These are phyloP conservation scores for Endoconidiophora polonica DNA, from an alignment of 2,329 filamentous ascomycete species.

Conservation along the genomic window DNA sequence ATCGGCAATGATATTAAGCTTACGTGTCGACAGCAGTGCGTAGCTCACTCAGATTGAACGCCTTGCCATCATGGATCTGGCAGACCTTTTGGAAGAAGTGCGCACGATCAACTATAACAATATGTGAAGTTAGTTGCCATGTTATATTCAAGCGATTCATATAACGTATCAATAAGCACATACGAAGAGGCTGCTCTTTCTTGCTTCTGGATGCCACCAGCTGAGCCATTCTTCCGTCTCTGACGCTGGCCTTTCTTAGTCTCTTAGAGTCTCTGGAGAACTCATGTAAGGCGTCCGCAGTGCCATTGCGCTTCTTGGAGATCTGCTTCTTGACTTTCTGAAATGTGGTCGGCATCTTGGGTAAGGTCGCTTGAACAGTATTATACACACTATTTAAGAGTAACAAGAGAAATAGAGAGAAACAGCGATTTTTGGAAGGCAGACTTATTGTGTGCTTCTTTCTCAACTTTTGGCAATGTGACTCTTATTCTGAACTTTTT, in stretches of 20 bases:
- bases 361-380: background rate
- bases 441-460: background rate
- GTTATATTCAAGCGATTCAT: background rate
- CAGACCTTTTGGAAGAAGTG: constrained; percentile 54
- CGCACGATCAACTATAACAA: constrained; percentile 22
- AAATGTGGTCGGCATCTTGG: constrained; percentile 57
- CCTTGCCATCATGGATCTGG: constrained; percentile 18
- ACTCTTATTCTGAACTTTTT: constrained; percentile 2
- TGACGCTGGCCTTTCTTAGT: constrained; percentile 58
- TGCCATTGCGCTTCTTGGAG: constrained; percentile 62
- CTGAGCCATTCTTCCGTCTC: constrained; percentile 70
- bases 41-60: constrained; percentile 38
- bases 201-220: constrained; percentile 53
- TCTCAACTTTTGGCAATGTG: background rate
- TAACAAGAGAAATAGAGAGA: background rate
- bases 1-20: constrained; percentile 16
- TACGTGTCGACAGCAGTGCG: constrained; percentile 47
- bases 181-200: constrained; percentile 58
- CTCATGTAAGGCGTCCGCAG: constrained; percentile 59
- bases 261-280: constrained; percentile 75
- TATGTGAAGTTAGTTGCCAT: background rate
- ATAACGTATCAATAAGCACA: constrained; percentile 16
- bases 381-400: background rate
- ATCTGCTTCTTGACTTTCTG: constrained; percentile 81
- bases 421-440: background rate